Base-by-base conservation (phyloP, 2,329 filamentous ascomycete species). In the Monascus ruber region DNA sequence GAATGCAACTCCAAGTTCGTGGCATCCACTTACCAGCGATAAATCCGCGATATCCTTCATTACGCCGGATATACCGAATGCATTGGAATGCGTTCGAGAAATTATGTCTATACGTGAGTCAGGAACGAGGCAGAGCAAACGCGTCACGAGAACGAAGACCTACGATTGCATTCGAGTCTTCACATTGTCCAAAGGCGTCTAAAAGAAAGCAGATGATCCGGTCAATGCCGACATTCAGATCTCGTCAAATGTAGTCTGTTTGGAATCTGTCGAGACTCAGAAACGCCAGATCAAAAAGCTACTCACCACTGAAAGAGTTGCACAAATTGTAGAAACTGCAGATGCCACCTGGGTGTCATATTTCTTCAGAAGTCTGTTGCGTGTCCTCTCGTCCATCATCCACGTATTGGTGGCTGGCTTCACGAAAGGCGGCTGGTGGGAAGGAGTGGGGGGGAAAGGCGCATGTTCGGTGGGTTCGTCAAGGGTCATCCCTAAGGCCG, bases 91-190 rank as follows among this genome's bases (percentile, higher is more conserved):
- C 53, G 43, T 64, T 66, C 36, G 53, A 53, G 39, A 70, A 70
- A 41, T 69, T 62, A 47, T 68, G 64, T 6, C 66, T 69, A 38
- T 25, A 9, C 27, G 34, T 42, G 27, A 32, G 17, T 6, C 24
- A 25, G 6, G 36, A 35, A 40, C 33, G 32, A 36, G 34, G 43
- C 6, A 26, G 6, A 32, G 33, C 5, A 5, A 24, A 39, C n/a
- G 5, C 8, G 9, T 24, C 24, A 4, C 25, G 25, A 31, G 35
- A 27, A 32, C 4, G 11, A 5, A 17, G 6, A 53, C 64, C 49
- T 51, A 69, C 66, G 65, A 68, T 54, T 70, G 66, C 66, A 70
- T 69, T 28, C 66, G 66, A 36, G 65, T 68, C 48, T 70, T 70
- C 42, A 69, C 47, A 45, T 70, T 70, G 43, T 70, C 66, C 37